Base-by-base conservation (phyloP, 2,329 filamentous ascomycete species). In the Paecilomyces niveus region DNA sequence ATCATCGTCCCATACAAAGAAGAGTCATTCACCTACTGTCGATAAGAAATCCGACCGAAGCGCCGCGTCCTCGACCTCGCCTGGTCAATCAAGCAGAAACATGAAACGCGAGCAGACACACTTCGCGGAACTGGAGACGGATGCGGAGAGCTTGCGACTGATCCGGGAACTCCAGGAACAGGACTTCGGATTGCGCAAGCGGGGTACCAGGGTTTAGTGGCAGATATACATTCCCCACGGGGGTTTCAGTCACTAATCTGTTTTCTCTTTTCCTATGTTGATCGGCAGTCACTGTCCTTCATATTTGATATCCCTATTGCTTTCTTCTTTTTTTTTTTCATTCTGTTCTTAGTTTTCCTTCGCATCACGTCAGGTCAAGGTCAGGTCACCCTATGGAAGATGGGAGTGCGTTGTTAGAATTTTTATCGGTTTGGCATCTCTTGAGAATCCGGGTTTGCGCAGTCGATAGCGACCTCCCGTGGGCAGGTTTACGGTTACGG, bases 131-230 rank as follows among this genome's bases (percentile, higher is more conserved):
- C 65, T 67, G 29, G 70, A 71, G 22, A 66, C 70, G 8, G 76
- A 79, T 62, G 70, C 71, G 7, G 76, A 78, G 57, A 78, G 74
- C 55, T 62, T 78, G 61, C 73, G 71, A 54, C 61, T 78, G 53
- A 78, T 78, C 54, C 72, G 74, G 58, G 74, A 78, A 64, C 62
- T 79, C 32, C 76, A 78, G 59, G 76, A 77, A 62, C 72, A 76
- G 58, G 76, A 79, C 26, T 77, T 78, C 56, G 74, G 76, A 22
- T 65, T 79, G 54, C 70, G 76, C 50, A 72, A 72, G 65, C 69
- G 74, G 56, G 57, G 60, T 9, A 58, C 63, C 2, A 57, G 67
- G 45, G 62, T 65, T 53, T 67, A 52, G 54, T 5, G 22, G 21
- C 13, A 29, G 6, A 29, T 11, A 52, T n/a, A 26, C 22, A 24